Evolutionary conservation across 345 rosid genomes (phyloP), one percentile per base, ranked within the genome.

Genomic region (Camelina neglecta): DNA sequence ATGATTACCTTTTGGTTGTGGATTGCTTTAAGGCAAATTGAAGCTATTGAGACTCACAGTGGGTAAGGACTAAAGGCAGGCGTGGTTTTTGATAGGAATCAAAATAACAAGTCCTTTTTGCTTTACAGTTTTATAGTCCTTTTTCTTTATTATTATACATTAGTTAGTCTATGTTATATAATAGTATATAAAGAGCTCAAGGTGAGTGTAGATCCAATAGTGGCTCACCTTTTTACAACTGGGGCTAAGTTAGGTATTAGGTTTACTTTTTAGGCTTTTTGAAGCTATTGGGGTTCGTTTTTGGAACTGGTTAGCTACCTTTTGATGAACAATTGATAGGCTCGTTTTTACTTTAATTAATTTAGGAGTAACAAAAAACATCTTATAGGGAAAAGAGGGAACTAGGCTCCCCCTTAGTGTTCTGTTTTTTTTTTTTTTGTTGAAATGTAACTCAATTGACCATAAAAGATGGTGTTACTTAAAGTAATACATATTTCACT

Each of bases 31-130:
- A 84, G 99, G 79, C 96, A 92, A 83, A 72, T 90, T 35, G 97
- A 95, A 80, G 97, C 99, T 1, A 88, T 94, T 48, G 97, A 92
- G 74, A 90, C 98, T 33, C 98, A 94, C 85, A 89, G 98, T 53
- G 98, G 98, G 98, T 94, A 88, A 60, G 89, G 29, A 26, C 29
- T 9, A 26, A 26, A 11, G 67, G 31, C 31, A 29, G 31, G 31
- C 73, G 59, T 65, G 65, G 53, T 35, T 29, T 29, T 29, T 29
- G 31, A 29, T 29, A 29, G 38, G 20, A 57, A 66, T 64, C 71
- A 63, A 10, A 13, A 24, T 65, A 47, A 56, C 42, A 20, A 65
- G 35, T 56, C 60, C 42, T 18, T 18, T 58, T 58, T 2, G 47
- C 73, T 75, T 75, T 58, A 36, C 66, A 56, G 38, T 74, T 3